Evolutionary conservation across 2,329 filamentous ascomycete genomes (phyloP).

Genomic region (Tympanopsis confertula): DNA sequence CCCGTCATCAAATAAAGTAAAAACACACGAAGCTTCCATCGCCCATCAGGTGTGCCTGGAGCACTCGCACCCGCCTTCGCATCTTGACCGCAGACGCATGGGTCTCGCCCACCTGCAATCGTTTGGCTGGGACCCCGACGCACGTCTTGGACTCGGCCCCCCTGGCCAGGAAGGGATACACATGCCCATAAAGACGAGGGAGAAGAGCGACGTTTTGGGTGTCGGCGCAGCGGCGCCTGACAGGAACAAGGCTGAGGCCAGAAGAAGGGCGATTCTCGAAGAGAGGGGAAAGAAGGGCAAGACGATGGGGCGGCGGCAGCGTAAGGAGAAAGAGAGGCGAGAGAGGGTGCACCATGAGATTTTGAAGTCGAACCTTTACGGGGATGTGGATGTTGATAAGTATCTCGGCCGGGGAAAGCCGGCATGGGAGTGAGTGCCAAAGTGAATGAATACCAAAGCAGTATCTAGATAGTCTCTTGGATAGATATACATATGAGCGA

Average conservation of each 20-base stretch:
- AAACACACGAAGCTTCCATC: constrained; percentile 45
- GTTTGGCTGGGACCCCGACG: constrained; percentile 67
- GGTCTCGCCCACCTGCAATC: constrained; percentile 54
- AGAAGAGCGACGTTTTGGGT: constrained; percentile 67
- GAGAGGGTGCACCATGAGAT: constrained; percentile 51
- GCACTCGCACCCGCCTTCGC: constrained; percentile 63
- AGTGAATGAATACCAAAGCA: too few species aligned
- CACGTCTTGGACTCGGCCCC: constrained; percentile 59
- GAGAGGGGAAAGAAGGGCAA: constrained; percentile 29
- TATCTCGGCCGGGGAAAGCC: constrained; percentile 53
- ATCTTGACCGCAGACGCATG: constrained; percentile 59
- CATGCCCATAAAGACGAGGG: constrained; percentile 60
- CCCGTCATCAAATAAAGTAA: constrained; percentile 2
- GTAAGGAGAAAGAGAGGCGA: constrained; percentile 47
- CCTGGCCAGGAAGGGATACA: constrained; percentile 58
- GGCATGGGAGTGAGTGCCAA: too few species aligned
- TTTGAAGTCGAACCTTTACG: constrained; percentile 62
- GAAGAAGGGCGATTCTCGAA: constrained; percentile 14
- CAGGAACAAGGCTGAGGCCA: constrained; percentile 22
- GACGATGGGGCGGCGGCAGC: constrained; percentile 59
- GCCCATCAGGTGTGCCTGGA: constrained; percentile 60
- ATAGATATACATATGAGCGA: too few species aligned
- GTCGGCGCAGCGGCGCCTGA: constrained; percentile 44
- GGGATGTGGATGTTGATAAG: constrained; percentile 61
- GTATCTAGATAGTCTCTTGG: too few species aligned